Conservation (phyloP, 2,329 filamentous ascomycete genomes). For the Trichoderma sp. region DNA sequence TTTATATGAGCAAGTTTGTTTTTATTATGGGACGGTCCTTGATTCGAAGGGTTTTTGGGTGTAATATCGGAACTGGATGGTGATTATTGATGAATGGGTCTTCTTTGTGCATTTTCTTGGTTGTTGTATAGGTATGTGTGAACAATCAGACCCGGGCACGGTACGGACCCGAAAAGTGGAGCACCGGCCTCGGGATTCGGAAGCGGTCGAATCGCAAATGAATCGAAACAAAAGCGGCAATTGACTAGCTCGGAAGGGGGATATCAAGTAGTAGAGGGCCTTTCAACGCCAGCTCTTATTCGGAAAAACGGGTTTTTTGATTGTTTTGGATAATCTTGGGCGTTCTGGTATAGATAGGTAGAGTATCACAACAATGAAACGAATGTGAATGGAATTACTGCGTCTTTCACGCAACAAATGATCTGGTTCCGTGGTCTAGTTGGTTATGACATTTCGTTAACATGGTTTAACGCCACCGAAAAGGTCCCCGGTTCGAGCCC, state of each 20-base stretch:
- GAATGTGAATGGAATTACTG: neutral
- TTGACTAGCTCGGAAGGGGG: neutral
- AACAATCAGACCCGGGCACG: neutral
- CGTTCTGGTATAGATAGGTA: neutral
- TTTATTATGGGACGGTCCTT: neutral
- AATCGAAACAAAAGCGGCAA: neutral
- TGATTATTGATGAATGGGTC: neutral
- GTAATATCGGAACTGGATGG: too few species aligned
- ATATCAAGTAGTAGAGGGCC: neutral
- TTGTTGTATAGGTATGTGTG: neutral
- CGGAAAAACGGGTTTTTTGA: neutral
- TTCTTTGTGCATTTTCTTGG: neutral
- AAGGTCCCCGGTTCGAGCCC: slow-evolving; percentile 39
- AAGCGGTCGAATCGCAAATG: neutral
- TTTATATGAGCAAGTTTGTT: neutral
- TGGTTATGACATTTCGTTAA: slow-evolving; percentile 39
- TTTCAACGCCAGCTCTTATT: neutral
- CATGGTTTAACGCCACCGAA: slow-evolving; percentile 33
- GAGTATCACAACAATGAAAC: neutral
- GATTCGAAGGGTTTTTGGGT: too few species aligned
- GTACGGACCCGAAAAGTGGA: neutral
- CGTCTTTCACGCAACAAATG: neutral
- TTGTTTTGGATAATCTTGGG: neutral
- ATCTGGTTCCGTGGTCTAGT: slow-evolving; percentile 37
- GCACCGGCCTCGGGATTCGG: too few species aligned